phyloP scores from a whole-genome alignment of 1,284 basidiomycete genomes.

The Malassezia yamatoensis region DNA sequence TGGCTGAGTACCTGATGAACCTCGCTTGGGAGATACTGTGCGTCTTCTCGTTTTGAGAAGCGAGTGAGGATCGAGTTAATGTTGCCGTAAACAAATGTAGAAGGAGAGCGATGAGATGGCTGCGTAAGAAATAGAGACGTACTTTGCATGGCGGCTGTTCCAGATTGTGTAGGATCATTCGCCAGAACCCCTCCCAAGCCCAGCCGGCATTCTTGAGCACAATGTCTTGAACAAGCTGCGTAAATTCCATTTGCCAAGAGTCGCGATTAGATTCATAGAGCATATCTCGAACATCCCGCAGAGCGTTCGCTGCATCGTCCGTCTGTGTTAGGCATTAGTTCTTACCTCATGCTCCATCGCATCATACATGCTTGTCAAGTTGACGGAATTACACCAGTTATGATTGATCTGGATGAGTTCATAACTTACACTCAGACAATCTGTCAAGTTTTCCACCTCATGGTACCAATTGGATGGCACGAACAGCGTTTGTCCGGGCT shows the following conservation, averaged over 20 bases:
- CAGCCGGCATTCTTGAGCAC: constrained; percentile 36
- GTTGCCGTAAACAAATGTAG: not conserved
- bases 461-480: constrained; percentile 47
- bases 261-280: constrained; percentile 24
- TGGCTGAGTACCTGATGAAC: not conserved
- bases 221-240: constrained; percentile 25
- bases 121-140: not conserved
- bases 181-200: constrained; percentile 43
- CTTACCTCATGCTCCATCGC: constrained; percentile 48
- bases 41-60: constrained; percentile 5
- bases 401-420: constrained; percentile 25
- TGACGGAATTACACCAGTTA: constrained; percentile 53
- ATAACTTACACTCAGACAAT: constrained; percentile 22
- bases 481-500: constrained; percentile 32
- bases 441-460: constrained; percentile 43
- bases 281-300: constrained; percentile 51
- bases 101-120: not conserved
- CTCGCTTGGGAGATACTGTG: not conserved
- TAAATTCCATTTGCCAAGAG: constrained; percentile 28
- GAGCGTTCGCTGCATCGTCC: constrained; percentile 48
- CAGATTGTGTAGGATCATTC: constrained; percentile 30
- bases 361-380: constrained; percentile 50
- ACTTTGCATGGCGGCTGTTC: constrained; percentile 7
- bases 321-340: not conserved
- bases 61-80: not conserved